Percentiles rank a stretch among this genome's conserved stretches.
Evolutionary conservation across 352 stramenopile species (phyloP).

Genomic region (Aphanomyces euteiches): DNA sequence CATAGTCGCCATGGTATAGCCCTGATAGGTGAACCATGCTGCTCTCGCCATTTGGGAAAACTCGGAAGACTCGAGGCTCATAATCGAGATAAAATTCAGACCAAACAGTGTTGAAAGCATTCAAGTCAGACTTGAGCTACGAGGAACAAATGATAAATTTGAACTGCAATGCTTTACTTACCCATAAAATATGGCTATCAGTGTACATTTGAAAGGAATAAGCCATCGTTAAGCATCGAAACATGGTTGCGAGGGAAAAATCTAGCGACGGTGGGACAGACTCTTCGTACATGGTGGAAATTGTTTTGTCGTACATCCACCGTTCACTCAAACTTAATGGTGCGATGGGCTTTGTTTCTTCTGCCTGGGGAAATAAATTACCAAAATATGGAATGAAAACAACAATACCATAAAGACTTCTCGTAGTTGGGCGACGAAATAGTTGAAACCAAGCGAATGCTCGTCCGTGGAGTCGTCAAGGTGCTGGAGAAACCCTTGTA

Average conservation of each 20-base stretch:
- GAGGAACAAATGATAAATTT: not conserved
- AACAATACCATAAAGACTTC: conserved; percentile 23
- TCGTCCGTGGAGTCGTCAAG: too few relatives aligned
- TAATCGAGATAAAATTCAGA: conserved; percentile 48
- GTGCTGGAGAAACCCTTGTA: not conserved
- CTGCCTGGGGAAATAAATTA: not conserved
- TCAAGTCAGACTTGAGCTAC: not conserved
- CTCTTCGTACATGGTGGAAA: not conserved
- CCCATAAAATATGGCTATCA: not conserved
- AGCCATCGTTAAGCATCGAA: conserved; percentile 17
- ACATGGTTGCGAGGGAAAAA: not conserved
- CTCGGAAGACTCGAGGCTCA: conserved; percentile 55
- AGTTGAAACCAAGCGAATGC: conserved; percentile 17
- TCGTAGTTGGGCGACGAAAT: conserved; percentile 29
- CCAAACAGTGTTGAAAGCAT: not conserved
- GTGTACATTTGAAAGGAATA: conserved; percentile 13
- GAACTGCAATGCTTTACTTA: not conserved
- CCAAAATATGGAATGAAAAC: too few relatives aligned
- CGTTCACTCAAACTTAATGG: not conserved
- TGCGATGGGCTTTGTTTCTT: not conserved
- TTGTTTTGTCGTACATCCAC: conserved; percentile 18
- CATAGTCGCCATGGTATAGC: conserved; percentile 54
- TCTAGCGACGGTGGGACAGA: not conserved
- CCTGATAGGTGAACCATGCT: conserved; percentile 36
- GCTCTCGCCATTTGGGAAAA: conserved; percentile 53